phyloP scores from a whole-genome alignment of 2,329 filamentous ascomycete genomes.

The Monosporascus sp. region DNA sequence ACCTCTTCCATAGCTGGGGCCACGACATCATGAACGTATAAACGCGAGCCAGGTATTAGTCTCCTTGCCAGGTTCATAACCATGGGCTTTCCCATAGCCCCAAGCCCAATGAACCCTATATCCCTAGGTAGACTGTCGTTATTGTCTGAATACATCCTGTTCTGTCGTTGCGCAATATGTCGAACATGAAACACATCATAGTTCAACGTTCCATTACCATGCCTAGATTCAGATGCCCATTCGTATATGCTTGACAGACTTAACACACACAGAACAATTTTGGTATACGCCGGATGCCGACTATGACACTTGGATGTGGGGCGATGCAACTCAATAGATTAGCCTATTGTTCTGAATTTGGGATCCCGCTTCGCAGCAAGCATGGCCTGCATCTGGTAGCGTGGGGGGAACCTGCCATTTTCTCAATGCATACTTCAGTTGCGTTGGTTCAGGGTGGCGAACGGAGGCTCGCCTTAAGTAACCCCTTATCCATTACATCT shows the following conservation, averaged over 20 bases:
- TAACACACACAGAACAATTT: neutral
- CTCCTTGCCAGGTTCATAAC: slow-evolving; percentile 43
- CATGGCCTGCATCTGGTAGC: neutral
- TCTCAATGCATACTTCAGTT: too few species aligned
- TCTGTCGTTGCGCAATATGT: neutral
- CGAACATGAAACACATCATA: neutral
- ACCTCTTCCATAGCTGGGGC: slow-evolving; percentile 36
- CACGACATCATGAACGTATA: slow-evolving; percentile 46
- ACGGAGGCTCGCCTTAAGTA: too few species aligned
- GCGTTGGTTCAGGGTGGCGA: too few species aligned
- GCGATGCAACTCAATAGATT: neutral
- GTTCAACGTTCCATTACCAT: too few species aligned
- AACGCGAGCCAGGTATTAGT: slow-evolving; percentile 33
- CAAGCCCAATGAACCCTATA: slow-evolving; percentile 44
- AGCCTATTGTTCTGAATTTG: neutral
- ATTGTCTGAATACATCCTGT: neutral
- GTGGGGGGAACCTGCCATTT: neutral
- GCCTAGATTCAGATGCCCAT: neutral
- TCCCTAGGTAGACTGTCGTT: neutral
- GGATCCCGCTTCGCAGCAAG: neutral
- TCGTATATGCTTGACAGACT: neutral
- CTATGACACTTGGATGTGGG: neutral
- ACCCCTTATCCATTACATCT: too few species aligned
- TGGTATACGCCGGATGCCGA: neutral
- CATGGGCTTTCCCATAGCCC: slow-evolving; percentile 53